Evolutionary conservation across 73 alveolate species (phyloP), one percentile per base, ranked within the genome.

Genomic region (Blepharisma japonicum): DNA sequence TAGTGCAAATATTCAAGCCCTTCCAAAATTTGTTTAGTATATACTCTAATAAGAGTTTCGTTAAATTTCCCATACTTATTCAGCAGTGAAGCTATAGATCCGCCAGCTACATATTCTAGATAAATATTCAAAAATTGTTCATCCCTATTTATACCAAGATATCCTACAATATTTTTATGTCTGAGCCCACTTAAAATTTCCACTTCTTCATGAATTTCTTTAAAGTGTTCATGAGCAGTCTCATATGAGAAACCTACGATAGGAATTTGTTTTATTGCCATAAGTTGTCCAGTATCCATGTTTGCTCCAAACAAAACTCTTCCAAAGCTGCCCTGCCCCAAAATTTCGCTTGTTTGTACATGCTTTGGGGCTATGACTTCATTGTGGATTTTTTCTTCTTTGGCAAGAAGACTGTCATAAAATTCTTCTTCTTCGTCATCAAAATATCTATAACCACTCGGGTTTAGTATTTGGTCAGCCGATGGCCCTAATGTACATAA

Each of bases 1-100:
- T 77, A 78, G 81, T 94, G 99, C 55, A 94, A 86, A 81, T 92
- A 94, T 84, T 89, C 95, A 71, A 94, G 77, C 9, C 99, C 99
- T 84, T 89, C 92, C 54, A 94, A 81, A 20, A 94, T 89, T 78
- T 94, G 94, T 47, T 81, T 85, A 51, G 96, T 83, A 80, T 88
- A 94, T 11, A 68, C 81, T 70, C 88, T 80, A 21, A 94, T 81
- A 4, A 89, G 77, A 53, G 67, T 78, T 80, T 94, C 98, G 48
- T 79, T 78, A 68, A 93, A 87, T 55, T 71, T 79, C 56, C 80
- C 86, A 79, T 85, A 86, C 20, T 39, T 74, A 68, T 78, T 79
- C 67, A 84, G 81, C 54, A 94, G 56, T 7, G 81, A 55, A 55
- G 61, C 80, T 38, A 94, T 86, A 20, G 94, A 74, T 6, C 98